A percentile compares a stretch with the other conserved stretches of the same genome.
phyloP scores from a whole-genome alignment of 176 grass and related monocot species.

The Hyparrhenia diplandra region DNA sequence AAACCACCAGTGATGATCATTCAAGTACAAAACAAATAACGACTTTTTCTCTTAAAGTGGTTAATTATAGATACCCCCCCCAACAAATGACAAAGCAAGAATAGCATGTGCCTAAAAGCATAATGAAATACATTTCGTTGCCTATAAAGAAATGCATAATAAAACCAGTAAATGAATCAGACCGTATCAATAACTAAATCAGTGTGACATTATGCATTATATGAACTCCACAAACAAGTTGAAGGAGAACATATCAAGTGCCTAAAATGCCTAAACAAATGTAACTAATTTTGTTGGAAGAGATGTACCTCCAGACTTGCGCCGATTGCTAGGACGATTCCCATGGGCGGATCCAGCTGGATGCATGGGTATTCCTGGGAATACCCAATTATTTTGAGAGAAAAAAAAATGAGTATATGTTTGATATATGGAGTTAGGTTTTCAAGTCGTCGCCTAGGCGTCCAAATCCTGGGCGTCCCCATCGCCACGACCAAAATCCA shows the following conservation, averaged over 20 bases:
- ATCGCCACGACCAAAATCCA: no score
- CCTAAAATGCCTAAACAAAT: not conserved
- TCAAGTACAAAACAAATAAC: not conserved
- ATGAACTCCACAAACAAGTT: not conserved
- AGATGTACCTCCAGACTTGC: slow-evolving; percentile 49
- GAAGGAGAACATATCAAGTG: not conserved
- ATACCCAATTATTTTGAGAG: no score
- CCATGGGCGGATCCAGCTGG: no score
- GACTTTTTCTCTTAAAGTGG: not conserved
- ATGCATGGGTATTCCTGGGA: no score
- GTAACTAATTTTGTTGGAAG: not conserved
- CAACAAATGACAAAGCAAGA: not conserved
- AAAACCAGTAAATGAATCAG: not conserved
- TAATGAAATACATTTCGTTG: not conserved
- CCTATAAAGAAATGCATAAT: slow-evolving; percentile 16
- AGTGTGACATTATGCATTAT: not conserved
- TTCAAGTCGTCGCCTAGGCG: no score
- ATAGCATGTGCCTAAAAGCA: not conserved
- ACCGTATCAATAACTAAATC: not conserved
- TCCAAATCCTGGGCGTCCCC: no score
- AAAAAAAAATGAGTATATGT: no score
- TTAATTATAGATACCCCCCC: not conserved
- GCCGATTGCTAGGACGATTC: slow-evolving; percentile 44
- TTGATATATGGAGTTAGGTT: no score
- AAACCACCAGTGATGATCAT: not conserved